Base-by-base conservation (phyloP, 106 monocot genomes). In the Triglochin maritima region DNA sequence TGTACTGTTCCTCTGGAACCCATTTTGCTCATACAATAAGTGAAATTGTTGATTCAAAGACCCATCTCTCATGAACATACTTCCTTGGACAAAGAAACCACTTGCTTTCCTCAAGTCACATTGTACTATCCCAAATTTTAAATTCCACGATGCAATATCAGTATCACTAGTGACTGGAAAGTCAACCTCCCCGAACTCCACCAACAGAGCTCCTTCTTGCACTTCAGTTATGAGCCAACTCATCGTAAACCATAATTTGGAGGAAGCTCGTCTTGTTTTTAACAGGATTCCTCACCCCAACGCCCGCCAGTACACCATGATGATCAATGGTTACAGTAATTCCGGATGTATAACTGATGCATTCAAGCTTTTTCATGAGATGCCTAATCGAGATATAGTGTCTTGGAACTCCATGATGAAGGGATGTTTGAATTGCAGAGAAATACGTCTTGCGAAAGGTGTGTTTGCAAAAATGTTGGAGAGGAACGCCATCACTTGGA, bases 401-500 rank as follows among this genome's bases (percentile, higher is more conserved):
- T 65, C 79, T 4, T 93, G 84, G 86, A 93, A 93, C 56, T 81
- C 89, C 47, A 79, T 89, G 48, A 70, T 93, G 41, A 89, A 84
- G 66, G 70, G 76, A 8, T 86, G 79, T 66, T 9, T 93, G 3
- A 71, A 79, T 9, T 86, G 68, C 60, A 75, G 81, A 0, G 75
- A 93, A 43, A 16, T 82, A 42, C 7, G 55, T 7, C 68, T 84
- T 56, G 89, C 84, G 1, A 65, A 29, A n/a, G 72, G 65, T 9
- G 4, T 93, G 3, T 89, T 93, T 13, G 69, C 60, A 10, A 79
- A 82, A 74, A 89, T 93, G 86, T 82, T 86, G 0, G 72, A 84
- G 6, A 69, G 76, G 62, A 93, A 84, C 72, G 86, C 86, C 51
- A 84, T 94, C 14, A 89, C 86, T 43, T 94, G 89, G 83, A 93